Evolutionary conservation across 1,139 yeast genomes (phyloP).

Genomic region (Saccharomyces hybrid): DNA sequence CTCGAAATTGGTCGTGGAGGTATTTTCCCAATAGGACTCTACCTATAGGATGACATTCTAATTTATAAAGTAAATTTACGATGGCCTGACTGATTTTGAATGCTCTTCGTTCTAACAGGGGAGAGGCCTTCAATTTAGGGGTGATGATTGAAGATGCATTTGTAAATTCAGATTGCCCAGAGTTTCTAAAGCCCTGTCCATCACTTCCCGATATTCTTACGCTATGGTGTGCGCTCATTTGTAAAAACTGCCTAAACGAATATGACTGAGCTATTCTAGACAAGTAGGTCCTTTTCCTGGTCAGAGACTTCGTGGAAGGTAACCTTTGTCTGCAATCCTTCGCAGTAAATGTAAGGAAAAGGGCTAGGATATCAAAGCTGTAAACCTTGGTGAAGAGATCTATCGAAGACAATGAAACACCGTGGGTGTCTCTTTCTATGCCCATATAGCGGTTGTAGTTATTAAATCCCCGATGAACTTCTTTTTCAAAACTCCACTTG

Average conservation of each 20-base stretch:
- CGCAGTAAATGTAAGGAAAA: not conserved
- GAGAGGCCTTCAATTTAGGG: slow-evolving; percentile 15
- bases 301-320: not conserved
- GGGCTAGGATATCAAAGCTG: not conserved
- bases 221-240: not conserved
- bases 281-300: not conserved
- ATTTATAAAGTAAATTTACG: slow-evolving; percentile 10
- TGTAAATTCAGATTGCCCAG: not conserved
- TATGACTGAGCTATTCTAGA: not conserved
- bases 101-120: slow-evolving; percentile 8
- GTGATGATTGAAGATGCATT: not conserved
- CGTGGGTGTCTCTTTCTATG: not conserved
- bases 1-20: not conserved
- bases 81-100: slow-evolving; percentile 11
- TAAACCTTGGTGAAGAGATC: slow-evolving; percentile 3
- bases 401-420: not conserved
- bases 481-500: slow-evolving; percentile 2
- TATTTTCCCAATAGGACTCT: slow-evolving; percentile 9
- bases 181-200: not conserved
- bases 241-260: not conserved
- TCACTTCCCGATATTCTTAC: not conserved
- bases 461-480: not conserved
- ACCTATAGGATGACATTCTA: slow-evolving; percentile 20
- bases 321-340: not conserved
- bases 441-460: not conserved